Base-by-base conservation (phyloP, 169 alveolate species). In the Eimeria zaria region DNA sequence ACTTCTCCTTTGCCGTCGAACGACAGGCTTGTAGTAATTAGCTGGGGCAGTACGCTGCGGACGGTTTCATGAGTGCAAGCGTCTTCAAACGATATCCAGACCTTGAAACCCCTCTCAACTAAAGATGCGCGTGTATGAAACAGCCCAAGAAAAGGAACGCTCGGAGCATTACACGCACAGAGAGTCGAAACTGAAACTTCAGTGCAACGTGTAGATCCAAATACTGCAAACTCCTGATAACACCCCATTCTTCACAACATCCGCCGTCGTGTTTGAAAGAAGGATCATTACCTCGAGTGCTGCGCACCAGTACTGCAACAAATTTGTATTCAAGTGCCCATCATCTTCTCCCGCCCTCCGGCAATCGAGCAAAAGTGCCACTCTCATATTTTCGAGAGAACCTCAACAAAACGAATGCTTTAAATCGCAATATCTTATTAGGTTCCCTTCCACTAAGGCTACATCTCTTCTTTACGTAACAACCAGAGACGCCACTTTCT, bases 251-350 rank as follows among this genome's bases (percentile, higher is more conserved):
- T 30, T 30, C 73, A 22, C 53, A 2, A 53, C 11, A 51, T 11
- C n/a, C 22, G 53, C n/a, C 53, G n/a, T 16, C 44, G 22, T 51
- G 8, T 36, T 33, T n/a, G n/a, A 22, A 48, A 22, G 27, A n/a
- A 51, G 33, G 22, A 22, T 30, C 20, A 16, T 16, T 83, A 83
- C 91, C 91, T 83, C 91, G 30, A 83, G 74, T 7, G 91, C 91
- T 83, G 91, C 30, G 33, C 91, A 83, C 91, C 91, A 83, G 64
- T 83, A 83, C 74, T 83, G 91, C 91, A 83, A 53, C 69, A 83
- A 14, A 16, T 83, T 83, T 53, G 91, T 55, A 36, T 2, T 83
- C 51, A 83, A 83, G 51, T 83, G 91, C 76, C 58, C 91, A 14
- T 51, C 89, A 27, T 18, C 91, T 58, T 18, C 71, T 44, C 9